phyloP scores from a whole-genome alignment of 768 basidiomycete genomes.

The Pleurotus ostreatus region DNA sequence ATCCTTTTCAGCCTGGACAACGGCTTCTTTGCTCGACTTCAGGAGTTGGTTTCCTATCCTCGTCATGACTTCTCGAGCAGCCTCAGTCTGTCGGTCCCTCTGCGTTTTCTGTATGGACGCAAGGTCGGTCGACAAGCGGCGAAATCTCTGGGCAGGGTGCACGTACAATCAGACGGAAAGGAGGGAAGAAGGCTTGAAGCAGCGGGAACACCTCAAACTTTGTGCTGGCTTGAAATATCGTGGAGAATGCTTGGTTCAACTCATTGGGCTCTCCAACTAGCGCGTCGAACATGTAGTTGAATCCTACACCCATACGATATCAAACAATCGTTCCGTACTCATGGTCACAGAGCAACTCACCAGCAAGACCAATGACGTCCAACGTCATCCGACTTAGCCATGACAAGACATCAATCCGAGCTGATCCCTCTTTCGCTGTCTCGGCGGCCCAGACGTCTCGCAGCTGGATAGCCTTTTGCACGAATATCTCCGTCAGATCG shows the following conservation, averaged over 20 bases:
- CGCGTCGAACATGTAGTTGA: conserved; percentile 16
- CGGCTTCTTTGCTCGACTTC: conserved; percentile 41
- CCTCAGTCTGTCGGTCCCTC: conserved; percentile 21
- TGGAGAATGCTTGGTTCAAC: conserved; percentile 39
- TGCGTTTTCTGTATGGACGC: conserved; percentile 24
- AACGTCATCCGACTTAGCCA: conserved; percentile 54
- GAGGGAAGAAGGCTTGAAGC: conserved; percentile 25
- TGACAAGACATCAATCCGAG: conserved; percentile 39
- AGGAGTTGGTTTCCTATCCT: conserved; percentile 49
- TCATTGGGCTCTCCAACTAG: conserved; percentile 28
- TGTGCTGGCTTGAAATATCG: conserved; percentile 35
- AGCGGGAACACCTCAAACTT: conserved; percentile 24
- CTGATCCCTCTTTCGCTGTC: conserved; percentile 13
- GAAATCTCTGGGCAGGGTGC: too few relatives aligned
- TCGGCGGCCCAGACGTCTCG: conserved; percentile 28
- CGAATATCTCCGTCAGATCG: conserved; percentile 36
- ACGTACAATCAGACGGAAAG: conserved; percentile 27
- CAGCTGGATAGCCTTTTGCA: conserved; percentile 33
- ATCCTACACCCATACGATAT: conserved; percentile 1
- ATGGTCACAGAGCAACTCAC: conserved; percentile 36
- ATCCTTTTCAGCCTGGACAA: conserved; percentile 20
- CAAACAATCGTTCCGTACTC: too few relatives aligned
- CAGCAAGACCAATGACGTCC: conserved; percentile 56
- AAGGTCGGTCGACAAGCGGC: neutral
- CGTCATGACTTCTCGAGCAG: conserved; percentile 37